A percentile compares a stretch with the other conserved stretches of the same genome.
These are phyloP conservation scores for Aspergillus floridensis DNA, from an alignment of 2,329 filamentous ascomycete genomes.

Conservation along the genomic window DNA sequence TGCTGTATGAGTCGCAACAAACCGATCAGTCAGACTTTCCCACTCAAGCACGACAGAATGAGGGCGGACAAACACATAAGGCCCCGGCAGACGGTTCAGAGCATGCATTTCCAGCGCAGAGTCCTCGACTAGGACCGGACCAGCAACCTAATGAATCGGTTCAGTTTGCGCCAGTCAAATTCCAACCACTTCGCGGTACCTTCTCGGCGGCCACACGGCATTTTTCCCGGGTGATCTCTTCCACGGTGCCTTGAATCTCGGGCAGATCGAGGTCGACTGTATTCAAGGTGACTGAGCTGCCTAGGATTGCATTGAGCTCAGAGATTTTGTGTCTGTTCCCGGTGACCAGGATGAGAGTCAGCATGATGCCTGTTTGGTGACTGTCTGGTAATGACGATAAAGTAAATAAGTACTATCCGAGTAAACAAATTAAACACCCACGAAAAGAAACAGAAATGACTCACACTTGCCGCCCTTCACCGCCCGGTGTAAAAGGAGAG, in stretches of 20 bases:
- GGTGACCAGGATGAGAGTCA: slow-evolving; percentile 64
- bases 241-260: slow-evolving; percentile 81
- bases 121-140: slow-evolving; percentile 85
- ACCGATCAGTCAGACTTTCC: not conserved
- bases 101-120: slow-evolving; percentile 85
- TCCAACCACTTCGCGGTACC: slow-evolving; percentile 27
- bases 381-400: too few species aligned
- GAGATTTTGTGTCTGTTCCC: slow-evolving; percentile 84
- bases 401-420: too few species aligned
- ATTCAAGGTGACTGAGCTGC: slow-evolving; percentile 62
- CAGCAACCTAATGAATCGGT: slow-evolving; percentile 58
- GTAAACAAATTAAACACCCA: too few species aligned
- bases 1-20: slow-evolving; percentile 50
- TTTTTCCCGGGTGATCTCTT: slow-evolving; percentile 81
- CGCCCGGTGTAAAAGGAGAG: too few species aligned
- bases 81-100: slow-evolving; percentile 75
- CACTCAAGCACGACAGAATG: not conserved
- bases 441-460: too few species aligned
- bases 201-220: slow-evolving; percentile 65
- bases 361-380: not conserved
- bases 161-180: not conserved
- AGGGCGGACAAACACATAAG: slow-evolving; percentile 69
- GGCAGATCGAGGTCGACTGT: slow-evolving; percentile 70
- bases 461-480: too few species aligned
- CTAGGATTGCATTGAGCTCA: slow-evolving; percentile 79